Base-by-base conservation (phyloP, 345 rosid genomes). In the Eucalyptus tenuipes region DNA sequence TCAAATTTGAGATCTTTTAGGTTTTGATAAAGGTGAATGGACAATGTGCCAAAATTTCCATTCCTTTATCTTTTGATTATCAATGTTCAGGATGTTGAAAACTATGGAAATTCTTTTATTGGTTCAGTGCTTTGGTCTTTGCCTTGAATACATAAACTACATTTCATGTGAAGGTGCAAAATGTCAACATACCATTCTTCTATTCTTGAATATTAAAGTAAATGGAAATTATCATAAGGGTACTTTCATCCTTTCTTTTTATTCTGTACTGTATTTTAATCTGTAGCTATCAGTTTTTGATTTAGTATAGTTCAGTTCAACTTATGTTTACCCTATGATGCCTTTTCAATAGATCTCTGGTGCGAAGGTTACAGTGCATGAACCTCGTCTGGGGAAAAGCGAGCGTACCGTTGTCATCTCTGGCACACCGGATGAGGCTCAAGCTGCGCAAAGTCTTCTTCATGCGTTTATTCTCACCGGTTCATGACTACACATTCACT, bases 381-480 rank as follows among this genome's bases (percentile, higher is more conserved):
- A 98, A 92, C 95, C 97, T 92, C 91, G 87, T 88, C 85, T 91
- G 86, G 99, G 97, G 92, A 92, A 96, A 92, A 93, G 92, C 89
- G 98, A 97, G 93, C 92, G 97, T 93, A 94, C 95, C 91, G 87
- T 97, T 86, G 98, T 98, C 90, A 97, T 98, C 90, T 96, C 98
- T 79, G 99, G 99, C 89, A 94, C 98, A 59, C 98, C 99, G 31
- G 98, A 98, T 92, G 95, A 97, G 96, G 94, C 98, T 87, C 99
- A 94, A 88, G 97, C 97, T 59, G 99, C 99, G 88, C 99, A 98
- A 92, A 97, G 97, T 93, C 98, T 98, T 88, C 99, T 97, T 75
- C 98, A 96, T 87, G 99, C 99, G 44, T 97, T 96, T 89, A 96
- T 97, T 92, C 96, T 95, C 91, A 94, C 94, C 13, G 99, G 99